A percentile compares a stretch with the other conserved stretches of the same genome.
Evolutionary conservation across 2,329 filamentous ascomycete species (phyloP).

Genomic region (Claviceps maximensis): DNA sequence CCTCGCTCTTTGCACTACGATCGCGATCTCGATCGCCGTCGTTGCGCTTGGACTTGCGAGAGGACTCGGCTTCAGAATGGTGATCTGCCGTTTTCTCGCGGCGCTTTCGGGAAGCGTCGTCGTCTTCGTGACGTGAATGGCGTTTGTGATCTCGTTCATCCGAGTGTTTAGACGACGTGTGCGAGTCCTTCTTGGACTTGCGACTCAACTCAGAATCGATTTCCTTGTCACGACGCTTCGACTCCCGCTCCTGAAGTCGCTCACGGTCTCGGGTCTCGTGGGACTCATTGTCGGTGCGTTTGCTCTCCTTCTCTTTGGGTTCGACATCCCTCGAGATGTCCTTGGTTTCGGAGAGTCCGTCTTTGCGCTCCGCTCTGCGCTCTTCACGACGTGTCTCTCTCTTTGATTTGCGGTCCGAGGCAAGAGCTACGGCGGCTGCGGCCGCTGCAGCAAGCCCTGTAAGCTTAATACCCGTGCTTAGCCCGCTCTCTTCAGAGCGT

Average conservation of each 20-base stretch:
- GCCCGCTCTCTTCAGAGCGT: conserved; percentile 24
- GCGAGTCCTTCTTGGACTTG: conserved; percentile 18
- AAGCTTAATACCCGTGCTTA: conserved; percentile 30
- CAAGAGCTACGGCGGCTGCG: conserved; percentile 27
- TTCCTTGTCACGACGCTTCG: conserved; percentile 14
- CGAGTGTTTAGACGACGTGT: conserved; percentile 14
- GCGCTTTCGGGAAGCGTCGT: conserved; percentile 16
- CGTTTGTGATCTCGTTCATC: conserved; percentile 18
- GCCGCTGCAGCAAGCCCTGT: conserved; percentile 36
- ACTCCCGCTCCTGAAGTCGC: conserved; percentile 11
- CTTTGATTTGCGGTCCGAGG: conserved; percentile 13
- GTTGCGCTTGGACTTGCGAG: conserved; percentile 11
- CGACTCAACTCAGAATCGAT: conserved; percentile 7
- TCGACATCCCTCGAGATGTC: conserved; percentile 1
- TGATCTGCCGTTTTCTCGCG: conserved; percentile 15
- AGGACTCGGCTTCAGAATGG: conserved; percentile 12
- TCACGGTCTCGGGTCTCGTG: conserved; percentile 8
- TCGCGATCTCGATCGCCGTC: conserved; percentile 15
- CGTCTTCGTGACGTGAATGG: conserved; percentile 20
- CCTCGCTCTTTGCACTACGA: conserved; percentile 16
- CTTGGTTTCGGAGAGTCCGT: conserved; percentile 8
- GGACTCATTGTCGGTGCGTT: conserved; percentile 7
- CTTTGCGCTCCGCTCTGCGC: conserved; percentile 11
- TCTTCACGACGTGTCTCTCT: conserved; percentile 10
- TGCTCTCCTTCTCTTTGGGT: background rate